Evolutionary conservation across 176 grass and related monocot species (phyloP).

Genomic region (Lolium perenne): DNA sequence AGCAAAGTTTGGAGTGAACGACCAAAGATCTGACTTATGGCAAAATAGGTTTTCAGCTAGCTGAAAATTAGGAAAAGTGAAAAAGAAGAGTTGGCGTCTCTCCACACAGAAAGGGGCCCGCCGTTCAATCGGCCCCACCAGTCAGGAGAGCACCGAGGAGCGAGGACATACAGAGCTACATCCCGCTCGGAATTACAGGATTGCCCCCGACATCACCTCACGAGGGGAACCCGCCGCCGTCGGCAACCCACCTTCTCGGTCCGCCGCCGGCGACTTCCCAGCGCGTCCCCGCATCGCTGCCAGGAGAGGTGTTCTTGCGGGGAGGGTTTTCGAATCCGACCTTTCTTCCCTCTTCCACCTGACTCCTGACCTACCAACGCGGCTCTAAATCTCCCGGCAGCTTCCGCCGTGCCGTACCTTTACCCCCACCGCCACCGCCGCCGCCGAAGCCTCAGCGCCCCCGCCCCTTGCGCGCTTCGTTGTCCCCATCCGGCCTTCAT

Average conservation of each 20-base stretch:
- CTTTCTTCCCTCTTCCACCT: not conserved
- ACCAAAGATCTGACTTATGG: no score
- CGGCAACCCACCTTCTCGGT: not conserved
- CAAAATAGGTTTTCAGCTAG: no score
- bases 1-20: no score
- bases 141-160: not conserved
- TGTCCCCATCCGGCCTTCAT: not conserved
- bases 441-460: not conserved
- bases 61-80: not conserved
- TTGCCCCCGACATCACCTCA: conserved; percentile 6
- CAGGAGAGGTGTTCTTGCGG: not conserved
- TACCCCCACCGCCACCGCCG: not conserved
- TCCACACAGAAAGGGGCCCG: not conserved
- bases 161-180: not conserved
- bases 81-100: not conserved
- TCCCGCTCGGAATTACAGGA: not conserved
- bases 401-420: not conserved
- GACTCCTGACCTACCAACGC: conserved; percentile 15
- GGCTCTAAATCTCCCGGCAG: not conserved
- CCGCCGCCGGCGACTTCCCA: conserved; percentile 9
- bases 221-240: not conserved
- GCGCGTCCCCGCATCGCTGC: not conserved
- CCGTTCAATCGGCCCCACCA: not conserved
- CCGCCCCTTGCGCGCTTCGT: not conserved
- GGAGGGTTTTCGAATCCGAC: not conserved